phyloP scores from a whole-genome alignment of 768 basidiomycete species.

The Hericium erinaceus region DNA sequence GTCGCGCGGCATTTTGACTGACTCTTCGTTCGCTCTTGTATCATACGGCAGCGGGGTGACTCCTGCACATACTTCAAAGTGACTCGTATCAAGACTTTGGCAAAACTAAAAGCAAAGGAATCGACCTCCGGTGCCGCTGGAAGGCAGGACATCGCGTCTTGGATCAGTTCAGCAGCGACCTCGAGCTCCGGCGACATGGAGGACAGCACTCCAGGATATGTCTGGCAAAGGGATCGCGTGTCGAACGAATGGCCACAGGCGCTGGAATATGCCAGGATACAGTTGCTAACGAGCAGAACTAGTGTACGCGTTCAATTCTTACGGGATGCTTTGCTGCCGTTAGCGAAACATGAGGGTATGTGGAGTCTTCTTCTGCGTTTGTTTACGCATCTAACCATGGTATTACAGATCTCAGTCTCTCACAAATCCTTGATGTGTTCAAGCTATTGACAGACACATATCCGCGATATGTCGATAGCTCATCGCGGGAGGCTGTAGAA shows the following conservation, averaged over 20 bases:
- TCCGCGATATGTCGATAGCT: slow-evolving; percentile 65
- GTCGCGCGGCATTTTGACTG: no score
- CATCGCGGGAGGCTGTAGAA: slow-evolving; percentile 67
- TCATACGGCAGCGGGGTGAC: background rate
- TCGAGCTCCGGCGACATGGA: slow-evolving; percentile 22
- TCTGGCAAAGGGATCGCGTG: slow-evolving; percentile 48
- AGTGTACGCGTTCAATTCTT: slow-evolving; percentile 50
- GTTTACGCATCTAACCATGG: background rate
- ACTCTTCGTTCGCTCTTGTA: no score
- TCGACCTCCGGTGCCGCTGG: slow-evolving; percentile 14
- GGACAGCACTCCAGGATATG: slow-evolving; percentile 17
- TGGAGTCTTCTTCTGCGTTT: slow-evolving; percentile 5
- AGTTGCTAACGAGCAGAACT: slow-evolving; percentile 43
- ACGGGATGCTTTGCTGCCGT: slow-evolving; percentile 46
- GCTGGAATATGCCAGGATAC: slow-evolving; percentile 41
- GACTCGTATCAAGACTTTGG: slow-evolving; percentile 27
- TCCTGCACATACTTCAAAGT: slow-evolving; percentile 20
- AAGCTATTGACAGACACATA: slow-evolving; percentile 66
- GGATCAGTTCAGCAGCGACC: slow-evolving; percentile 39
- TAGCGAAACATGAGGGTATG: slow-evolving; percentile 52
- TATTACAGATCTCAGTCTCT: slow-evolving; percentile 45
- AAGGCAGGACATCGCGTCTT: slow-evolving; percentile 52
- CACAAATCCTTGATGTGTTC: slow-evolving; percentile 63
- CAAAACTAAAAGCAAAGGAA: slow-evolving; percentile 44
- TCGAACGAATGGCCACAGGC: slow-evolving; percentile 47